Evolutionary conservation across 306 rosid species (phyloP), one percentile per base, ranked within the genome.

Genomic region (Lathyrus sativus): DNA sequence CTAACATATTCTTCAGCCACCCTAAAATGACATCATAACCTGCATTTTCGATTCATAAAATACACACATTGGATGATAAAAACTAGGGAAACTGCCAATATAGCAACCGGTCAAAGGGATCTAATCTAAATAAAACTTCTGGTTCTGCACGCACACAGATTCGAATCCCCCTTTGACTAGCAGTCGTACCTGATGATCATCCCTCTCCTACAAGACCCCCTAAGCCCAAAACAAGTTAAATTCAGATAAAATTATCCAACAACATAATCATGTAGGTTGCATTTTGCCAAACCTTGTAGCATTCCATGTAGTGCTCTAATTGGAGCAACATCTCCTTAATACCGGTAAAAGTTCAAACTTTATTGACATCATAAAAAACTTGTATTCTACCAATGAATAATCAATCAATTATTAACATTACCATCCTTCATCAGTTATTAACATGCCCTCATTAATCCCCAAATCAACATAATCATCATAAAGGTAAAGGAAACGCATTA

Each of bases 391-490:
- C 59, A 50, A 43, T n/a, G 14, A 67, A 59, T 26, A 35, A 60
- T 15, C 37, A 59, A 56, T 26, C 18, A 24, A 74, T 35, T 4
- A 51, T 22, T 7, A 72, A 66, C 22, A 28, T 8, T 12, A 49
- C 28, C 46, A 75, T 17, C 49, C 9, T n/a, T 7, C 26, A 63
- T 14, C 51, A 44, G 13, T 35, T 35, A 35, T 35, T 35, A 35
- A 7, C 45, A 64, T 9, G 12, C 31, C 11, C 67, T 65, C 58
- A 42, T 43, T 7, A 55, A 54, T 70, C 26, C 65, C 76, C 54
- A 38, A 65, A 71, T 56, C 63, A 64, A 65, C 58, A 78, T n/a
- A 72, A 50, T 24, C 70, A 72, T 65, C 28, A 24, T 9, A 49
- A 60, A 15, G 9, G 35, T 15, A 31, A 26, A 10, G 42, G 10